Evolutionary conservation across 2,329 filamentous ascomycete species (phyloP), one percentile per base, ranked within the genome.

Genomic region (Arachnomyces sp.): DNA sequence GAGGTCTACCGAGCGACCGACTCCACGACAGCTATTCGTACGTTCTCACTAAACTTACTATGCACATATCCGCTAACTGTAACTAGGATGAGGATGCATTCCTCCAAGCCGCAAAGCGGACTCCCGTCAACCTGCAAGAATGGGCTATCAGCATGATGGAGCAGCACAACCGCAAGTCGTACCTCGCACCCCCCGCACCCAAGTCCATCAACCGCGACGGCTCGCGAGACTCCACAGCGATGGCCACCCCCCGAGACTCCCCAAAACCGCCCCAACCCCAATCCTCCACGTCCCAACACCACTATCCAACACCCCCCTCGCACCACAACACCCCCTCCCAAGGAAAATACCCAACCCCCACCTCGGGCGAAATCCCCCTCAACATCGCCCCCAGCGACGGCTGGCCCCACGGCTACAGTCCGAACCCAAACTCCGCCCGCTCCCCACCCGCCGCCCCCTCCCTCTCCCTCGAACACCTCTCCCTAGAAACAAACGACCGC

Each of bases 91-190:
- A 83, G 46, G 92, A 98, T 58, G 80, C 88, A 3, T 98, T 98
- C 64, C 79, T 98, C 14, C 88, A 94, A 65, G 92, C 92, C 39
- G 92, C 92, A 36, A 96, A 96, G 70, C 79, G 90, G 51, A 98
- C 92, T 1, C 92, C 92, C 1, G 92, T 98, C 37, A 84, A 98
- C 60, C 74, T 98, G 28, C 79, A 84, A 61, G 85, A 88, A 47
- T 98, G 92, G 92, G 90, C 92, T 15, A 79, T 94, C 36, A 81
- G 85, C 54, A 77, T 96, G 72, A 90, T 96, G 78, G 89, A 95
- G 60, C 80, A 82, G 53, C 85, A 95, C 63, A 94, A 95, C 64
- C 85, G 92, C 59, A 94, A 94, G 64, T 94, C 89, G 18, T 90
- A 95, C 60, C 75, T 95, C 29, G 84, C 81, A 12, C 87, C 88